These are phyloP conservation scores for Pugionium cornutum DNA, from an alignment of 345 rosid species.

Conservation along the genomic window DNA sequence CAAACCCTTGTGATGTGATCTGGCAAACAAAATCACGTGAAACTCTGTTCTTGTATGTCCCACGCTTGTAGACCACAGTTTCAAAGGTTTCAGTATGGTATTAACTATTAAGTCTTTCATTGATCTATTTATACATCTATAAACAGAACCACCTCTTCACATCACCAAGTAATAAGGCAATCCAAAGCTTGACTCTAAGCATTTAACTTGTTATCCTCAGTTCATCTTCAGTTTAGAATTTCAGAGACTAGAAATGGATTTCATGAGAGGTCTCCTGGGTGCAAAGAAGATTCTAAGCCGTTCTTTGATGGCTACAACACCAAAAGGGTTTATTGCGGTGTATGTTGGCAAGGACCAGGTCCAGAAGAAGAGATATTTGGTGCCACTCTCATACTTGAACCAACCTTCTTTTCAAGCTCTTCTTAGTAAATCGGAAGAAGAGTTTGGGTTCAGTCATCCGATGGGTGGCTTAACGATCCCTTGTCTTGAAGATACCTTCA, in stretches of 20 bases:
- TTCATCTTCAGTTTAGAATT: neutral
- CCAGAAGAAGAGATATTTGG: slow-evolving; percentile 3
- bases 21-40: slow-evolving; percentile 22
- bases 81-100: neutral
- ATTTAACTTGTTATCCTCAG: neutral
- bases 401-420: slow-evolving; percentile 20
- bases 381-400: slow-evolving; percentile 50
- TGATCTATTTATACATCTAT: slow-evolving; percentile 21
- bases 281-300: slow-evolving; percentile 37
- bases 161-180: slow-evolving; percentile 19
- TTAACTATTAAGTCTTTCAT: neutral
- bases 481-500: slow-evolving; percentile 42
- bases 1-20: too few species aligned
- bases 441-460: too few species aligned
- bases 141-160: slow-evolving; percentile 13
- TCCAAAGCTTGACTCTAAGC: slow-evolving; percentile 1
- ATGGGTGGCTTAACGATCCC: too few species aligned
- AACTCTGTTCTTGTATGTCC: slow-evolving; percentile 25
- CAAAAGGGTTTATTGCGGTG: slow-evolving; percentile 49
- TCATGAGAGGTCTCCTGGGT: neutral
- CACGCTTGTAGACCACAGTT: neutral
- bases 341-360: slow-evolving; percentile 48
- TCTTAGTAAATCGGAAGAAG: too few species aligned
- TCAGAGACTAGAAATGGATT: slow-evolving; percentile 22
- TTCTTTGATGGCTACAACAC: slow-evolving; percentile 15